Percentiles rank a stretch among this genome's conserved stretches.
Evolutionary conservation across 2,329 filamentous ascomycete genomes (phyloP).

Genomic region (Periconia sp.): DNA sequence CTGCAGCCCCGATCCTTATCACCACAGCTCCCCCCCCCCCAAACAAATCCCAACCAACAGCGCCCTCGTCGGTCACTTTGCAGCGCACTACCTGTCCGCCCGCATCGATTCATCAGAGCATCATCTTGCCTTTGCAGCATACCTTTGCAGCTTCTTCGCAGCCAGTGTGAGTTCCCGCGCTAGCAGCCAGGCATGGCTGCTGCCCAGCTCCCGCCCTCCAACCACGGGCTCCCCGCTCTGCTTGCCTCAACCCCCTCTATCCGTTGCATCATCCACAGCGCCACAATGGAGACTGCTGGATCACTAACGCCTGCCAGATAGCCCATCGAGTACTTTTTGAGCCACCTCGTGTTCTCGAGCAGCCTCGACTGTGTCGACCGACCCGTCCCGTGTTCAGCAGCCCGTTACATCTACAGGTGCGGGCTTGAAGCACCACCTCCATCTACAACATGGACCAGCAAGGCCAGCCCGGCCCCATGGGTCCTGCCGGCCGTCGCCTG

Average conservation of each 20-base stretch:
- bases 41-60: constrained; percentile 8
- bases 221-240: neutral
- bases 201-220: constrained; percentile 17
- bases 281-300: constrained; percentile 2
- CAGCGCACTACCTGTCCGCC: constrained; percentile 30
- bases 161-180: constrained; percentile 36
- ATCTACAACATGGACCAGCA: constrained; percentile 55
- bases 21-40: constrained; percentile 17
- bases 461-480: constrained; percentile 58
- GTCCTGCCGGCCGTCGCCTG: constrained; percentile 84
- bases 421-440: constrained; percentile 29
- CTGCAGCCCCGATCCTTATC: constrained; percentile 45
- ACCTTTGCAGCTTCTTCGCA: constrained; percentile 21
- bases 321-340: constrained; percentile 25
- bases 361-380: constrained; percentile 27
- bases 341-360: constrained; percentile 27
- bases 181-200: constrained; percentile 32
- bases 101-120: constrained; percentile 39
- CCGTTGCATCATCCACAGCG: constrained; percentile 6
- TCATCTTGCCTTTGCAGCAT: constrained; percentile 29
- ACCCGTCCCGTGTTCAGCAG: constrained; percentile 26
- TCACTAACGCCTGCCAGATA: constrained; percentile 34
- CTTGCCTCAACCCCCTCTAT: constrained; percentile 1
- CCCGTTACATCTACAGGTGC: constrained; percentile 24
- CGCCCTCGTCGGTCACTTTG: constrained; percentile 38